Evolutionary conservation across 2,329 filamentous ascomycete genomes (phyloP).

Genomic region (Venturia aucupariae): DNA sequence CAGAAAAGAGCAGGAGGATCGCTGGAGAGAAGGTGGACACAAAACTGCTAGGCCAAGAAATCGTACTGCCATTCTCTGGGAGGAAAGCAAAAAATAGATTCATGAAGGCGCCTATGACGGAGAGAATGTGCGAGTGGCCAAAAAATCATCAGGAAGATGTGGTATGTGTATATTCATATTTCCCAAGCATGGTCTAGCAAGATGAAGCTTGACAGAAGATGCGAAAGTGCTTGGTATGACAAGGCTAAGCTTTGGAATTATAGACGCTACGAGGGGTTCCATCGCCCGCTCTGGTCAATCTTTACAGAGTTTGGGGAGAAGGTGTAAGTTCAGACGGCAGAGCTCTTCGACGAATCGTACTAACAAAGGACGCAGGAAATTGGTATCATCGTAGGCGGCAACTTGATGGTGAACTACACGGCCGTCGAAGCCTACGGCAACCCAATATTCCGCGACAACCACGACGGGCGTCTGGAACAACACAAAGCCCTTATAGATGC

Average conservation of each 20-base stretch:
- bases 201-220: not conserved
- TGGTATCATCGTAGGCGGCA: conserved; percentile 52
- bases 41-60: conserved; percentile 2
- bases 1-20: conserved; percentile 1
- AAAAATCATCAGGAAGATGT: conserved; percentile 9
- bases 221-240: conserved; percentile 35
- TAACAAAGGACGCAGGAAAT: conserved; percentile 21
- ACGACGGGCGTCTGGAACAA: conserved; percentile 49
- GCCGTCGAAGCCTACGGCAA: conserved; percentile 49
- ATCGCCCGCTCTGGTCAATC: conserved; percentile 35
- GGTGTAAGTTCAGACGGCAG: conserved; percentile 25
- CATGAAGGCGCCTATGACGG: conserved; percentile 47
- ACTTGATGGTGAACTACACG: conserved; percentile 54
- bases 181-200: conserved; percentile 32
- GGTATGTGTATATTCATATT: conserved; percentile 30
- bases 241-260: not conserved
- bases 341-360: not conserved
- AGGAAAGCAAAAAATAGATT: conserved; percentile 9
- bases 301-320: conserved; percentile 48
- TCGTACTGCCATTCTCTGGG: conserved; percentile 9
- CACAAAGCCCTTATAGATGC: conserved; percentile 48
- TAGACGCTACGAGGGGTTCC: conserved; percentile 32
- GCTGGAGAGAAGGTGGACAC: conserved; percentile 3
- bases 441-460: conserved; percentile 46
- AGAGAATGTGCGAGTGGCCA: conserved; percentile 52